Evolutionary conservation across 116 monocot species (phyloP).

Genomic region (Iris pallida): DNA sequence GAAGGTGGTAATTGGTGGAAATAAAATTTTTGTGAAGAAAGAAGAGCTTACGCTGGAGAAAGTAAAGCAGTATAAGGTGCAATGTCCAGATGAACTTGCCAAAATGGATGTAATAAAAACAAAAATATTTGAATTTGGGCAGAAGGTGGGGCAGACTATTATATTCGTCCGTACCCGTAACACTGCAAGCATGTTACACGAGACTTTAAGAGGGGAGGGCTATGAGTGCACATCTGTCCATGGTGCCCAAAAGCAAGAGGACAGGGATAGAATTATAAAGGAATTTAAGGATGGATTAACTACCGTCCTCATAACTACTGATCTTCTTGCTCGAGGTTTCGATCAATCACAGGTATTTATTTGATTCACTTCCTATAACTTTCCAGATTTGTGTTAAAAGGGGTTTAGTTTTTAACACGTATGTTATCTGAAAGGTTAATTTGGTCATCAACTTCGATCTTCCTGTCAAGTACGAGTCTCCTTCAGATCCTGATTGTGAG

Average conservation of each 20-base stretch:
- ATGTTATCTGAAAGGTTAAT: slow-evolving; percentile 25
- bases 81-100: slow-evolving; percentile 70
- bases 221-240: slow-evolving; percentile 92
- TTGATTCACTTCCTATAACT: neutral
- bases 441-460: slow-evolving; percentile 95
- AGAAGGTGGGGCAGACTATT: slow-evolving; percentile 91
- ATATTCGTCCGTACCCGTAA: slow-evolving; percentile 91
- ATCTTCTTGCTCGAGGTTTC: slow-evolving; percentile 95
- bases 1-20: slow-evolving; percentile 61
- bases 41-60: slow-evolving; percentile 81
- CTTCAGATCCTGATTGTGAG: slow-evolving; percentile 85
- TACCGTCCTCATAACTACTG: slow-evolving; percentile 90
- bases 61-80: slow-evolving; percentile 92
- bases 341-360: slow-evolving; percentile 80
- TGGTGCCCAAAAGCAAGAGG: slow-evolving; percentile 72
- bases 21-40: slow-evolving; percentile 90
- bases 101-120: slow-evolving; percentile 78
- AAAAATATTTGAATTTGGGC: slow-evolving; percentile 90
- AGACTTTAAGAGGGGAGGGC: slow-evolving; percentile 51
- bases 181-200: slow-evolving; percentile 71
- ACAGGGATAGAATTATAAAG: slow-evolving; percentile 76
- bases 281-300: slow-evolving; percentile 93
- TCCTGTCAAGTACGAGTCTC: slow-evolving; percentile 55
- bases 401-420: neutral
- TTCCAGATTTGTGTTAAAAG: neutral